Conservation (phyloP, 805 yeast genomes). For the Sporopachydermia lactativora region DNA sequence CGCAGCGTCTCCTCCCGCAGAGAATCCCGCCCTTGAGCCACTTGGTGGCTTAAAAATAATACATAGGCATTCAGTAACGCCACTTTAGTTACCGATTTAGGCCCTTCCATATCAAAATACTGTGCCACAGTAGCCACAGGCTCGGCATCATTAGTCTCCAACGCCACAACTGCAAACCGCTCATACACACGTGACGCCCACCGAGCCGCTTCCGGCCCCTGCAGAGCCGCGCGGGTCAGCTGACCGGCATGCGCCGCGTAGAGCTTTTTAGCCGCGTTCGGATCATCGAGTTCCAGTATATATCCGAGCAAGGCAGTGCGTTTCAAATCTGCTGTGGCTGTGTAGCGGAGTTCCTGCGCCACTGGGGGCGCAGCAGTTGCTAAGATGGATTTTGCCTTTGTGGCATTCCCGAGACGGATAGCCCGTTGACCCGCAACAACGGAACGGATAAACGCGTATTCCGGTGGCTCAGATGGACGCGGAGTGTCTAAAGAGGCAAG, state of each 20-base stretch:
- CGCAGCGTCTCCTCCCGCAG: not conserved
- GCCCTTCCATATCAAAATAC: no score
- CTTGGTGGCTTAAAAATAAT: not conserved
- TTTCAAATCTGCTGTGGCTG: slow-evolving; percentile 9
- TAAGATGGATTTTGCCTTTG: not conserved
- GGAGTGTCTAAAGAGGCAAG: no score
- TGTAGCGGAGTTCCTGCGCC: slow-evolving; percentile 7
- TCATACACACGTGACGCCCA: slow-evolving; percentile 25
- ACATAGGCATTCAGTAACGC: not conserved
- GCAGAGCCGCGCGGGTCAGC: slow-evolving; percentile 8
- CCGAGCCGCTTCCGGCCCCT: slow-evolving; percentile 25
- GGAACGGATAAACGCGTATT: not conserved
- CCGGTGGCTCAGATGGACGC: not conserved
- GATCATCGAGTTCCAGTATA: slow-evolving; percentile 9
- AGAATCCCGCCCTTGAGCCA: not conserved
- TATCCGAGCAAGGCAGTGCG: slow-evolving; percentile 12
- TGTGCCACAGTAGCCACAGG: no score
- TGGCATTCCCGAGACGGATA: not conserved
- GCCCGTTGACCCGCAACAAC: not conserved
- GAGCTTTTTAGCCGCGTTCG: slow-evolving; percentile 10
- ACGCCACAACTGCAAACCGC: not conserved
- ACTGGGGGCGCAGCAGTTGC: slow-evolving; percentile 4
- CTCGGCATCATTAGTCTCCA: not conserved
- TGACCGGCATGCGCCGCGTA: slow-evolving; percentile 4
- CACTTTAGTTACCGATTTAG: no score